Evolutionary conservation across 306 rosid genomes (phyloP), one percentile per base, ranked within the genome.

Genomic region (Gastrolobium villosum): DNA sequence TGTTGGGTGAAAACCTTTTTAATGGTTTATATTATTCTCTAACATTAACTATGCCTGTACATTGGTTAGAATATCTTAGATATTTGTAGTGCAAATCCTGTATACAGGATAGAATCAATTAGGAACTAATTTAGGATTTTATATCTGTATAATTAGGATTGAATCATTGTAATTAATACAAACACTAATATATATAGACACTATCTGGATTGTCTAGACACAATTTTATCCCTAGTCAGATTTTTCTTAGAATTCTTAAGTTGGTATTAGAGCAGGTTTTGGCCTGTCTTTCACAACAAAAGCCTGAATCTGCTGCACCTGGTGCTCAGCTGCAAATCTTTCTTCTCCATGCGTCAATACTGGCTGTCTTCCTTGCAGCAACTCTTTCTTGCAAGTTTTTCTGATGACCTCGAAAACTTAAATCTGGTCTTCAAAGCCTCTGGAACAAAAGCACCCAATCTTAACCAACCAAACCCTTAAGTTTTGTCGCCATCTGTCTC

Each of bases 11-110:
- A n/a, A n/a, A n/a, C n/a, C n/a, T n/a, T n/a, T n/a, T n/a, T n/a
- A n/a, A n/a, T n/a, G n/a, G n/a, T n/a, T n/a, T n/a, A n/a, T n/a
- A n/a, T n/a, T n/a, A n/a, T n/a, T n/a, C n/a, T n/a, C n/a, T n/a
- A n/a, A n/a, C n/a, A 70, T 37, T 50, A 57, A 50, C 14, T 45
- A 39, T 67, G 45, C 70, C 65, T 57, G 7, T 70, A 36, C 26
- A 39, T n/a, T 11, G 64, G 53, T 61, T 10, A 31, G 14, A 65
- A 54, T 41, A 43, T 76, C 72, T 14, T 54, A 57, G 57, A 78
- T 45, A 26, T 78, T 78, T 56, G 26, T 70, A 55, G 37, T 37
- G 55, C 32, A n/a, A 37, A 14, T 14, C 28, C 2, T 45, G 71
- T 11, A 7, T 37, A 40, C 4, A 40, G 15, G 72, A 6, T 44